Evolutionary conservation across 2,329 filamentous ascomycete species (phyloP).

Genomic region (Aspergillus glaucus): DNA sequence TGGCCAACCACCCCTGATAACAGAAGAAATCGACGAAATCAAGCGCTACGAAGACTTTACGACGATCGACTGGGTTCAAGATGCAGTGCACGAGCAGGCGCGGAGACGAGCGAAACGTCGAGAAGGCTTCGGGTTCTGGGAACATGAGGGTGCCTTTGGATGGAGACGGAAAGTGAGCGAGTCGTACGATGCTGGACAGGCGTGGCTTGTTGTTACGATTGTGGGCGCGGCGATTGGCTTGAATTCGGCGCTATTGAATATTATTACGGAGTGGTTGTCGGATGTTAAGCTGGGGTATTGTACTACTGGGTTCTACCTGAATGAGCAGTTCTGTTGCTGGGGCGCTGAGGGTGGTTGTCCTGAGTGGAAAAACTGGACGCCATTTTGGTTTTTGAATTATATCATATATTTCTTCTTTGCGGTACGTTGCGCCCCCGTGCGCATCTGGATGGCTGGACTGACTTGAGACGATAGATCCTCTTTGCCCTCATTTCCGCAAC

Average conservation of each 20-base stretch:
- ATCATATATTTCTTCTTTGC: conserved; percentile 81
- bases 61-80: conserved; percentile 95
- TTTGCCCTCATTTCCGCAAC: conserved; percentile 78
- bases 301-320: conserved; percentile 90
- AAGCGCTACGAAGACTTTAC: conserved; percentile 99
- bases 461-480: conserved; percentile 46
- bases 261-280: conserved; percentile 92
- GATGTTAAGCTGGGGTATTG: conserved; percentile 97
- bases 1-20: conserved; percentile 61
- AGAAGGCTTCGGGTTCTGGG: conserved; percentile 65
- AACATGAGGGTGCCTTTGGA: conserved; percentile 60
- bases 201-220: conserved; percentile 94
- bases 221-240: conserved; percentile 87
- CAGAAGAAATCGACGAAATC: conserved; percentile 95
- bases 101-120: conserved; percentile 70
- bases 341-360: conserved; percentile 84
- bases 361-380: conserved; percentile 86
- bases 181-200: conserved; percentile 92
- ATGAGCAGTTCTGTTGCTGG: conserved; percentile 98
- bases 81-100: conserved; percentile 83
- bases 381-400: conserved; percentile 73
- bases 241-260: conserved; percentile 89
- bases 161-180: conserved; percentile 79
- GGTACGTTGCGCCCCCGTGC: conserved; percentile 40
- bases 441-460: conserved; percentile 1